Base-by-base conservation (phyloP, 1,284 basidiomycete species). In the Ganoderma lucidum region DNA sequence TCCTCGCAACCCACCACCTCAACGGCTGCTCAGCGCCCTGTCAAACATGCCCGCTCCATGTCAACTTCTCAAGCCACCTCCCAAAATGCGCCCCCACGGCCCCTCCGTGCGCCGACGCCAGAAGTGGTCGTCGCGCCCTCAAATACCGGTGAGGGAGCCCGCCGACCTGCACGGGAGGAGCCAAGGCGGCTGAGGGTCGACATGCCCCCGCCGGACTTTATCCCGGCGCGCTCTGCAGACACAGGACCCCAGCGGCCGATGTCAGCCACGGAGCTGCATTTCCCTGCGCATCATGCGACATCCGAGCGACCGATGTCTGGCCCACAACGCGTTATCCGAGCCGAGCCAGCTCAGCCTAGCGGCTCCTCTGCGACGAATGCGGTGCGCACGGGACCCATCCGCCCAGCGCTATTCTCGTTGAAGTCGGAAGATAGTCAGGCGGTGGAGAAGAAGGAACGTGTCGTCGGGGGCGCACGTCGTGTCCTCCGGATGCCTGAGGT, bases 141-240 rank as follows among this genome's bases (percentile, higher is more conserved):
- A 6, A 14, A 44, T 14, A 44, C 64, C 3, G 23, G 53, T 10
- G 59, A 68, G 23, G 70, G 67, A 2, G 64, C 70, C 8, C 66
- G 68, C 17, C 63, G 70, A 19, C 53, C 64, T 1, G 51, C 51
- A 3, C 68, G 70, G 15, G 70, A 73, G 66, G 67, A 65, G 55
- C 72, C 62, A 14, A 63, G 32, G 65, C 67, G 65, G 10, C 58
- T 68, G 32, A 73, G 63, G 32, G 67, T 69, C 53, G 67, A 74
- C 62, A 78, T 78, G 76, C 74, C 71, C 10, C 76, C 76, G 4
- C 75, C 77, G 2, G 71, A 73, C 35, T 73, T 71, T 41, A 70
- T 76, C 51, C 75, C 76, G 30, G 10, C 73, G 62, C 53, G 59
- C 14, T 41, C 67, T 37, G 51, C 69, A 62, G 63, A 68, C 28